phyloP scores from a whole-genome alignment of 129 eudicot species.

The Escallonia rubra region DNA sequence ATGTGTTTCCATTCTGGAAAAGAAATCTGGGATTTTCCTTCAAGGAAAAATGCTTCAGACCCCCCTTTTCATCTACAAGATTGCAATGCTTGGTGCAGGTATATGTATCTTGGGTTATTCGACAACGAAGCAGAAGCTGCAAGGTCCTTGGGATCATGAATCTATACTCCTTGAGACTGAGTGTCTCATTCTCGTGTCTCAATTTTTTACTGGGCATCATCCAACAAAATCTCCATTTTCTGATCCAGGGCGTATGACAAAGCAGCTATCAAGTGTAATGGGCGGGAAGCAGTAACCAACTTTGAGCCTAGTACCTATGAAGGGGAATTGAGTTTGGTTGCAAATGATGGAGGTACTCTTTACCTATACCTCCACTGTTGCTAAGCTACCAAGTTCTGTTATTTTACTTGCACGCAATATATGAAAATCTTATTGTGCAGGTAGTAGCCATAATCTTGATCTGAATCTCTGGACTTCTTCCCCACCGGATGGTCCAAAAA shows the following conservation, averaged over 20 bases:
- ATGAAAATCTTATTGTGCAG: conserved; percentile 34
- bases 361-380: background rate
- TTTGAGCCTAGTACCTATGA: conserved; percentile 50
- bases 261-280: conserved; percentile 61
- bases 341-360: conserved; percentile 49
- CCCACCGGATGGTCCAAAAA: conserved; percentile 33
- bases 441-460: conserved; percentile 52
- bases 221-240: conserved; percentile 24
- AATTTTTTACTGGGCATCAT: conserved; percentile 13
- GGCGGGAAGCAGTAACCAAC: conserved; percentile 70
- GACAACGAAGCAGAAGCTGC: conserved; percentile 83
- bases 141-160: conserved; percentile 51
- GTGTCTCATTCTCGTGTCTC: conserved; percentile 11
- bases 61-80: conserved; percentile 43
- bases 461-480: conserved; percentile 70
- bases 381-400: no score
- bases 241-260: conserved; percentile 71
- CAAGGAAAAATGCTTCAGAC: conserved; percentile 10
- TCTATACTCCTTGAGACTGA: conserved; percentile 14
- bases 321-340: conserved; percentile 21
- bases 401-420: background rate
- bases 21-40: conserved; percentile 8
- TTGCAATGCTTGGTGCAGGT: conserved; percentile 68
- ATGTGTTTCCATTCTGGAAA: conserved; percentile 5
- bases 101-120: conserved; percentile 80